Evolutionary conservation across 768 basidiomycete species (phyloP).

Genomic region (Boletus bicolor): DNA sequence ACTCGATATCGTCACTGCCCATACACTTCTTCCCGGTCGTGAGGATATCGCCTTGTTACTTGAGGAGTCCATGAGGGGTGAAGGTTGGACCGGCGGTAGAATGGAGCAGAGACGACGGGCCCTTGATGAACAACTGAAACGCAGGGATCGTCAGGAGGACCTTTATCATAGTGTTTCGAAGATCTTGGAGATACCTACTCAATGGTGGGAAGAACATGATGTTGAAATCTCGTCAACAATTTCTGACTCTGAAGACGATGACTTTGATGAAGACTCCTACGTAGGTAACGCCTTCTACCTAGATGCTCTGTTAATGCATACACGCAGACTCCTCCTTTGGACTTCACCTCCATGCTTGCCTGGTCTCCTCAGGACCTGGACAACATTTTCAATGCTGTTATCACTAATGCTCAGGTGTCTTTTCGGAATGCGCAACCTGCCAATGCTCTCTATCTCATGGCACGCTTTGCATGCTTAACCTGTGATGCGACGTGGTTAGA

Average conservation of each 20-base stretch:
- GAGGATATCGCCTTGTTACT: conserved; percentile 85
- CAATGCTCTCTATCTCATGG: conserved; percentile 85
- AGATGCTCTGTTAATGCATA: conserved; percentile 6
- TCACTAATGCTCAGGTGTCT: conserved; percentile 69
- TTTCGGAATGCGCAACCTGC: conserved; percentile 82
- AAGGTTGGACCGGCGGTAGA: conserved; percentile 77
- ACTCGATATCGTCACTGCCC: conserved; percentile 85
- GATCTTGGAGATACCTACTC: conserved; percentile 51
- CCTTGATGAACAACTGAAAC: conserved; percentile 56
- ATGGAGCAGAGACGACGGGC: conserved; percentile 66
- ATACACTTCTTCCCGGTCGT: conserved; percentile 75
- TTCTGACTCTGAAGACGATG: conserved; percentile 49
- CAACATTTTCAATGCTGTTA: conserved; percentile 75
- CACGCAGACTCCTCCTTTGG: conserved; percentile 63
- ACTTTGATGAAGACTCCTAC: conserved; percentile 47
- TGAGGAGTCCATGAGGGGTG: conserved; percentile 82
- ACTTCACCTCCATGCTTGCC: conserved; percentile 88
- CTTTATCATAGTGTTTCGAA: conserved; percentile 59
- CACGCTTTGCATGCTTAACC: conserved; percentile 89
- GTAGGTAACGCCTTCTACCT: conserved; percentile 31
- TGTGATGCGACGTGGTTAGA: conserved; percentile 92
- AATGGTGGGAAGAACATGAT: conserved; percentile 64
- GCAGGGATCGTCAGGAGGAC: conserved; percentile 48
- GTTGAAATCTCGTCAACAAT: conserved; percentile 42
- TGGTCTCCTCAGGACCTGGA: conserved; percentile 81